Conservation (phyloP, 1,139 yeast species). For the Geotrichum siamense region DNA sequence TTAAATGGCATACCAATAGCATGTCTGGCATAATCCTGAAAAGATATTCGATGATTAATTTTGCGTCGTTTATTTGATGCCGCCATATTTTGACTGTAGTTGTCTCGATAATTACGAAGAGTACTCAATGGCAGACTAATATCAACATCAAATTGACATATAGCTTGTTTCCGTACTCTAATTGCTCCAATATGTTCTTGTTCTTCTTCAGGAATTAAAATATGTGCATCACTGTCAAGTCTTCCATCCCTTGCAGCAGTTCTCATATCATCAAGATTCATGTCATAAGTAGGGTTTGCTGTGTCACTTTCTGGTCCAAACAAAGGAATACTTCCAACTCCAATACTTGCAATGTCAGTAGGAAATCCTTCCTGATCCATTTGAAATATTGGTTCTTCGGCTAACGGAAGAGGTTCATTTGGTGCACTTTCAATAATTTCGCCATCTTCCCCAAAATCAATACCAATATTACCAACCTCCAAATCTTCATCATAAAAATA, state of each 20-base stretch:
- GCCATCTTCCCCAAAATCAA: conserved; percentile 16
- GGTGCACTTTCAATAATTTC: conserved; percentile 10
- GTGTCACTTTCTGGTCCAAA: conserved; percentile 3
- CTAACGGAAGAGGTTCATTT: not conserved
- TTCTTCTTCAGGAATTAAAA: not conserved
- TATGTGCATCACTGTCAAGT: conserved; percentile 4
- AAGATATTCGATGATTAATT: not conserved
- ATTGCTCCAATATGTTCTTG: not conserved
- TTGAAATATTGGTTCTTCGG: not conserved
- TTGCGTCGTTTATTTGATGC: conserved; percentile 3
- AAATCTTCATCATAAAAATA: conserved; percentile 8
- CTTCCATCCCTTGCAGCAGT: conserved; percentile 10
- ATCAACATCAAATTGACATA: conserved; percentile 10
- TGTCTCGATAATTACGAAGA: conserved; percentile 10
- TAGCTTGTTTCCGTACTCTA: not conserved
- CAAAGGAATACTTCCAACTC: not conserved
- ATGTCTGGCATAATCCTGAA: conserved; percentile 5
- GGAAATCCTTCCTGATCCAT: not conserved
- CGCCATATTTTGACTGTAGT: conserved; percentile 13
- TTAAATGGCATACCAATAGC: conserved; percentile 10
- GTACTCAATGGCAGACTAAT: conserved; percentile 11
- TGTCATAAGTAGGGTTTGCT: not conserved
- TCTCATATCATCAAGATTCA: conserved; percentile 8
- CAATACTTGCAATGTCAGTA: not conserved
- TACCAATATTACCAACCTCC: conserved; percentile 3